Base-by-base conservation (phyloP, 768 basidiomycete species). In the Phylloporus arenicola region DNA sequence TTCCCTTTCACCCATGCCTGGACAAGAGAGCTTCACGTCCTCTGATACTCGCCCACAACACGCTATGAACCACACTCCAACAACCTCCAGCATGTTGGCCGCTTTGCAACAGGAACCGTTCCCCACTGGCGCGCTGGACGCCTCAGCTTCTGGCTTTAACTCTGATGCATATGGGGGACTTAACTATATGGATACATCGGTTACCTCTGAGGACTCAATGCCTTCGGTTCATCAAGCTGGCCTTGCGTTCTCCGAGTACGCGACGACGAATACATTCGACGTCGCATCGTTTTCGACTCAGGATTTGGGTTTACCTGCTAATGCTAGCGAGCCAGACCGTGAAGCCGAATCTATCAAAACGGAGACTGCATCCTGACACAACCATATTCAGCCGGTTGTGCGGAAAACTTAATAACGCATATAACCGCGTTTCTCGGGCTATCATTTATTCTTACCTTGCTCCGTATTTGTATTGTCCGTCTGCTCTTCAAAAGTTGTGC, bases 11-110 rank as follows among this genome's bases (percentile, higher is more conserved):
- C 88, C 90, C n/a, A 91, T 91, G 88, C 79, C 84, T 27, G 89
- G 88, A 22, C 88, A 91, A 61, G 90, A 91, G 67, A 83, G 70
- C 61, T 92, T 90, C 57, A 77, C 77, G 51, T 61, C 76, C 33
- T 74, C 86, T 60, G 86, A 88, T 54, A 76, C 76, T 52, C 76
- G 84, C 41, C 76, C 85, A 16, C 70, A 71, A 50, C 79, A 79
- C 46, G 66, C 81, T 59, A 86, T 91, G 83, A 78, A 75, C 16
- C 83, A 89, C 64, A 88, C 88, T 17, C 89, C 90, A 8, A 92
- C 89, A 6, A 90, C 88, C 24, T 89, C 88, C 50, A 91, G 86
- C 68, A 92, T 92, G 90, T 79, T 92, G 57, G 90, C 90, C 33
- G 88, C 88, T 10, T 74, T 92, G 57, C 88, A 90, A 64, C 81